These are phyloP conservation scores for Gaertneriomyces semiglobifer DNA, from an alignment of 192 early-diverging fungal genomes.

Conservation along the genomic window DNA sequence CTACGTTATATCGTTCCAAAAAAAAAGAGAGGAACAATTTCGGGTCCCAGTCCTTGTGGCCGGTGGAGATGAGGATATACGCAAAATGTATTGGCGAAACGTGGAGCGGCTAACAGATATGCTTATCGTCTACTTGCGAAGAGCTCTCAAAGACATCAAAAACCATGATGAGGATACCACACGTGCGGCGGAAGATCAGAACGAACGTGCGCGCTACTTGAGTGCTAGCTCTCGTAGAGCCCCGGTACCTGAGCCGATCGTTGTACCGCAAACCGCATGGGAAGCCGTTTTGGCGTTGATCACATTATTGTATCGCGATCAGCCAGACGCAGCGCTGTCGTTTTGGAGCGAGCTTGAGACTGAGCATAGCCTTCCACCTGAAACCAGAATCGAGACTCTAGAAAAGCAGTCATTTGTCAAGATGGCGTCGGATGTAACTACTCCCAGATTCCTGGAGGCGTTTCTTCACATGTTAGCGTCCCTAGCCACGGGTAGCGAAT, in stretches of 20 bases:
- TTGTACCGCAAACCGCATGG: constrained; percentile 23
- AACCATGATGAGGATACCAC: constrained; percentile 16
- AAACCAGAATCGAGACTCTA: neutral
- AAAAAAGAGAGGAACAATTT: neutral
- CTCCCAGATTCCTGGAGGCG: constrained; percentile 37
- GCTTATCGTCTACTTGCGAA: constrained; percentile 9
- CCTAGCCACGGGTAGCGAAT: constrained; percentile 71
- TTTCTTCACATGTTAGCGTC: constrained; percentile 82
- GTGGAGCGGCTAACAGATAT: constrained; percentile 15
- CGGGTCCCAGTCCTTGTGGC: neutral
- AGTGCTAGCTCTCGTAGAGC: neutral
- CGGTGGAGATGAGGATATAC: constrained; percentile 11
- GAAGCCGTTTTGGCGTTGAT: constrained; percentile 73
- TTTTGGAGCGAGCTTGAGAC: constrained; percentile 42
- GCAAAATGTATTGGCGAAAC: constrained; percentile 5
- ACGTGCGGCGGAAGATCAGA: constrained; percentile 7
- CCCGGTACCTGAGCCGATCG: constrained; percentile 1
- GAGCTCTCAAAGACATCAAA: constrained; percentile 26
- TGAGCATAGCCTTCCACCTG: constrained; percentile 1
- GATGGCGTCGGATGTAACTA: constrained; percentile 43
- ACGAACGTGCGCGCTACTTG: neutral
- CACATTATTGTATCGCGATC: constrained; percentile 67
- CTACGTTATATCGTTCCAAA: constrained; percentile 19
- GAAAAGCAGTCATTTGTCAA: constrained; percentile 49
- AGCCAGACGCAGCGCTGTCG: constrained; percentile 57